Evolutionary conservation across 1,139 yeast genomes (phyloP), one percentile per base, ranked within the genome.

Genomic region (Nakaseomyces sp.): DNA sequence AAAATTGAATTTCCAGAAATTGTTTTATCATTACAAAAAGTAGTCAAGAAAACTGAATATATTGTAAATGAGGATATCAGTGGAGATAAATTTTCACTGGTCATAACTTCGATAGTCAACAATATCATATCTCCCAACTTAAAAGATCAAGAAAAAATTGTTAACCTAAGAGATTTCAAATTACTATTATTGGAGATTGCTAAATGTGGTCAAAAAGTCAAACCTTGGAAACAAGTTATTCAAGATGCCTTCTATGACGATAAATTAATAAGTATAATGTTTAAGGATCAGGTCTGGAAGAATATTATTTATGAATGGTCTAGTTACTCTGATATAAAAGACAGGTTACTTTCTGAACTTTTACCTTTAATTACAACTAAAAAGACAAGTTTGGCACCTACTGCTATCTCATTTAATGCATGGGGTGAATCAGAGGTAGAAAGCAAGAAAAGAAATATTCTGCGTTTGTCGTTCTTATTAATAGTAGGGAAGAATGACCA

Each of bases 401-500:
- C 56, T 3, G 44, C 59, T 9, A 58, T 57, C 16, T 55, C 63
- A 2, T 61, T 61, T 37, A 56, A 51, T 30, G 50, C 60, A 4
- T 57, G 63, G 57, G 55, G 51, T 28, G 57, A 56, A 20, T 52
- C 63, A 4, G 65, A 61, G 37, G 50, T 47, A n/a, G 50, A 48
- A 10, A 42, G 46, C 2, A 60, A 57, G 45, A 52, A 53, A 17
- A 58, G 56, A 43, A 56, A 54, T 37, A 44, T 59, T n/a, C 41
- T 50, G 31, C 52, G 59, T 24, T 68, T 87, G 1, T 67, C 84
- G 0, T 85, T 77, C 52, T 58, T 89, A 45, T 55, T 86, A 7
- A 55, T 83, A 51, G 69, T 81, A 12, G 77, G 79, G 44, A 81
- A 82, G 0, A 67, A 64, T 15, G 87, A 83, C 54, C 68, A 65